These are phyloP conservation scores for Pythium phragmitis DNA, from an alignment of 352 stramenopile species.

Conservation along the genomic window DNA sequence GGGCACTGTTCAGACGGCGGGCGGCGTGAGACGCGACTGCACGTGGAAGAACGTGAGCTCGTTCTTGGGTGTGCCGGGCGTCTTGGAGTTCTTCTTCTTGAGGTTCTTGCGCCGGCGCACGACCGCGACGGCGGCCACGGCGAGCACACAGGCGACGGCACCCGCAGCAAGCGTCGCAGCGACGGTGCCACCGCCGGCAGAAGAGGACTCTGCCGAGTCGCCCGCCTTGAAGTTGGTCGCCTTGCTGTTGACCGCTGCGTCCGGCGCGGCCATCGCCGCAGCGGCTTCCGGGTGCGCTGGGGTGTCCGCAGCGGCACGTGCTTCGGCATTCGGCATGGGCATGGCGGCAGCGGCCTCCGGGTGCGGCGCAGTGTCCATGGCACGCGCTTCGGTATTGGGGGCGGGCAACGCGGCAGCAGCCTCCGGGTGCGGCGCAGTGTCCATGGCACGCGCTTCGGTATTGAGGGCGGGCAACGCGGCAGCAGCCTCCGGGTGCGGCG, in stretches of 20 bases:
- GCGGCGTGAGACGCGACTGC: slow-evolving; percentile 35
- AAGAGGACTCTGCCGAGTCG: not conserved
- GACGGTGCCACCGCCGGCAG: slow-evolving; percentile 6
- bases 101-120: slow-evolving; percentile 23
- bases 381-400: not conserved
- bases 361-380: not conserved
- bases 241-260: slow-evolving; percentile 2
- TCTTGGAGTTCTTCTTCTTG: slow-evolving; percentile 25
- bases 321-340: not conserved
- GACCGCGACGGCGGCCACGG: slow-evolving; percentile 23
- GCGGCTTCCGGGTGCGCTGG: not conserved
- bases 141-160: slow-evolving; percentile 26
- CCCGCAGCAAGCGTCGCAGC: slow-evolving; percentile 20
- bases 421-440: not conserved
- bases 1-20: slow-evolving; percentile 16
- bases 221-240: slow-evolving; percentile 23
- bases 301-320: not conserved
- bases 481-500: not conserved
- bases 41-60: slow-evolving; percentile 40
- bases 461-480: not conserved
- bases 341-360: not conserved
- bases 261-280: not conserved
- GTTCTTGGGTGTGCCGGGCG: slow-evolving; percentile 34
- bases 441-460: not conserved
- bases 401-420: not conserved